Evolutionary conservation across 257 asterid genomes (phyloP).

Genomic region (Petunia secreta): DNA sequence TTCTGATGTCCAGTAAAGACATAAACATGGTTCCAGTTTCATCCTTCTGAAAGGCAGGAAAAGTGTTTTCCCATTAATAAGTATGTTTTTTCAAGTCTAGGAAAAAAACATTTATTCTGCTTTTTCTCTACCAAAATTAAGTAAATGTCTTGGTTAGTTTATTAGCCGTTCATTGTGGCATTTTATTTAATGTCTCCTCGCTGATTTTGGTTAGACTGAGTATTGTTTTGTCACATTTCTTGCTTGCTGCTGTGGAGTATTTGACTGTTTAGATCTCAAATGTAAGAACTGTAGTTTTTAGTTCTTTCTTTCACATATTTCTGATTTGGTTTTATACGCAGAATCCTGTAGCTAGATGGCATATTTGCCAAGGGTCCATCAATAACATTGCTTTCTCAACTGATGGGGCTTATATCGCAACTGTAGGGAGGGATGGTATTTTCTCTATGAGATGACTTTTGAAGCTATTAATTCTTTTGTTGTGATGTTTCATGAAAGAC

Average conservation of each 20-base stretch:
- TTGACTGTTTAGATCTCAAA: neutral
- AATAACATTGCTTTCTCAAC: slow-evolving; percentile 78
- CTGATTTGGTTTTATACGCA: slow-evolving; percentile 39
- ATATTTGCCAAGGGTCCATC: slow-evolving; percentile 92
- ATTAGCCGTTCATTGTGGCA: neutral
- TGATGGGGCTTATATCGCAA: slow-evolving; percentile 81
- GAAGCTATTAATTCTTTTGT: slow-evolving; percentile 24
- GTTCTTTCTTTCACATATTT: slow-evolving; percentile 10
- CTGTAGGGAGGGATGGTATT: slow-evolving; percentile 92
- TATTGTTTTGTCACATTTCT: neutral
- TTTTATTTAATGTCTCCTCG: neutral
- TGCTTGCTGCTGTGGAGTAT: neutral
- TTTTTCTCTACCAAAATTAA: slow-evolving; percentile 1
- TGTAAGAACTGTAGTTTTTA: neutral
- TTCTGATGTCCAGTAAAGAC: neutral
- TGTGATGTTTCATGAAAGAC: neutral
- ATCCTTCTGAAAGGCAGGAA: neutral
- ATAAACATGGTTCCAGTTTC: slow-evolving; percentile 10
- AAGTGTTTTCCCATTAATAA: neutral
- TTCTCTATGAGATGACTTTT: slow-evolving; percentile 30
- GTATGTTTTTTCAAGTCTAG: neutral
- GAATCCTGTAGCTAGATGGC: slow-evolving; percentile 99
- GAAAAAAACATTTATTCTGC: slow-evolving; percentile 9
- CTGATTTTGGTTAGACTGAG: neutral
- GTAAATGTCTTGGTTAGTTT: slow-evolving; percentile 7